Conservation (phyloP, 2,329 filamentous ascomycete genomes). For the Pseudogymnoascus pannorum region DNA sequence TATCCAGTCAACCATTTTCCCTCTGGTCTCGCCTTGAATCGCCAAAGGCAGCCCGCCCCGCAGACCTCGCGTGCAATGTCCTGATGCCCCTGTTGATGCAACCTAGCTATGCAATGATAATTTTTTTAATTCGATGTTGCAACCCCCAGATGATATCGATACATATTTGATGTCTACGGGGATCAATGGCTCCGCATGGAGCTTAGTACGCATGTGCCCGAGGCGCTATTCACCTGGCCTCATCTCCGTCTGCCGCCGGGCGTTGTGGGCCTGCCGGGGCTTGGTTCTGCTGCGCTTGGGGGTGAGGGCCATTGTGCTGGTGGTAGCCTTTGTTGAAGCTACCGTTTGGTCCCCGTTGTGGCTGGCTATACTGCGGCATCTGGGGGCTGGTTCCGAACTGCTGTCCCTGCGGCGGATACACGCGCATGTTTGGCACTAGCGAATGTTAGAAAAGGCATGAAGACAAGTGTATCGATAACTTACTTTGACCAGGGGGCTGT, state of each 20-base stretch:
- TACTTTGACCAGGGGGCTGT: slow-evolving; percentile 67
- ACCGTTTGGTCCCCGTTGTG: slow-evolving; percentile 48
- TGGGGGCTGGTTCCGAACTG: slow-evolving; percentile 59
- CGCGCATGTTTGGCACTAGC: slow-evolving; percentile 52
- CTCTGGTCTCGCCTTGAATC: slow-evolving; percentile 6
- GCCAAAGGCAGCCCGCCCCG: not conserved
- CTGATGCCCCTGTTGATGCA: slow-evolving; percentile 6
- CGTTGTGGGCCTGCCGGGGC: slow-evolving; percentile 32
- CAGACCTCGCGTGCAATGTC: not conserved
- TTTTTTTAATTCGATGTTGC: slow-evolving; percentile 8
- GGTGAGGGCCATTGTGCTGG: slow-evolving; percentile 25
- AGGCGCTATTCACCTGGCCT: slow-evolving; percentile 37
- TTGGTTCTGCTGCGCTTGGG: slow-evolving; percentile 32
- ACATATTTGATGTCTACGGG: not conserved
- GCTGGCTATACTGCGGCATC: slow-evolving; percentile 53
- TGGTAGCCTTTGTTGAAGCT: slow-evolving; percentile 44
- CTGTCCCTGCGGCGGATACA: slow-evolving; percentile 53
- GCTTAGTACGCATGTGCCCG: not conserved
- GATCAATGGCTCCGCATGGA: slow-evolving; percentile 1
- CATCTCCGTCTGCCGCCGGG: slow-evolving; percentile 36
- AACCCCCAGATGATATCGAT: slow-evolving; percentile 5
- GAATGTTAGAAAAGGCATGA: slow-evolving; percentile 32
- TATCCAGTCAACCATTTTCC: slow-evolving; percentile 5
- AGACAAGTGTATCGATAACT: slow-evolving; percentile 36
- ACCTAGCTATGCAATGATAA: slow-evolving; percentile 9